Base-by-base conservation (phyloP, 352 stramenopile species). In the Globisporangium carolinianum region DNA sequence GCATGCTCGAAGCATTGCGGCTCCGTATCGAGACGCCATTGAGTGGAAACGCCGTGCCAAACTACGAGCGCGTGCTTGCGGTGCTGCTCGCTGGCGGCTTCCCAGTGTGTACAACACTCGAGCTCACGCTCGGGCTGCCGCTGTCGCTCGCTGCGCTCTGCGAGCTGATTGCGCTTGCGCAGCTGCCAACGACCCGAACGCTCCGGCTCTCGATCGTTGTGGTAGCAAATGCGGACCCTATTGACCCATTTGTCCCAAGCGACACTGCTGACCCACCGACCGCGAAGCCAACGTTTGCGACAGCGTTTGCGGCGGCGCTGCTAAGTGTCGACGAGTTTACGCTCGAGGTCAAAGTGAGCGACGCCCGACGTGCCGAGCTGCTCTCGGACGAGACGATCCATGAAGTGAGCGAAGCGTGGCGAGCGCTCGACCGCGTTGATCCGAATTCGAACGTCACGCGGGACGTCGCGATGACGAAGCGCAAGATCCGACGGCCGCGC, bases 61-160 rank as follows among this genome's bases (percentile, higher is more conserved):
- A 55, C 41, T 58, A 65, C 58, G 48, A 62, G 37, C 60, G 61
- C 24, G 56, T 55, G 1, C 38, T 87, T 15, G 62, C 57, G 24
- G 68, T 66, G 9, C 65, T 89, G 42, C 24, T 87, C n/a, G 57
- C 65, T 0, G 50, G 65, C n/a, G 79, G 79, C 24, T 60, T 87
- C 12, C 47, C 50, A 14, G 69, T 76, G 8, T 89, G 79, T 43
- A 63, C 83, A 36, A 37, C 57, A 42, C 69, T 86, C 37, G 60
- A 71, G 14, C 68, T 89, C 14, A 53, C 60, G 9, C 51, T 76
- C 1, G 50, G 59, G 4, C 42, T 67, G 15, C 62, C 67, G 8
- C 51, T 72, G 1, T 62, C 68, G n/a, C 52, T 76, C 0, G 8
- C 5, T 9, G 43, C 61, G 12, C 45, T 76, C 1, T 45, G 53